These are phyloP conservation scores for Zymoseptoria crescenta DNA, from an alignment of 2,329 filamentous ascomycete genomes.

Conservation along the genomic window DNA sequence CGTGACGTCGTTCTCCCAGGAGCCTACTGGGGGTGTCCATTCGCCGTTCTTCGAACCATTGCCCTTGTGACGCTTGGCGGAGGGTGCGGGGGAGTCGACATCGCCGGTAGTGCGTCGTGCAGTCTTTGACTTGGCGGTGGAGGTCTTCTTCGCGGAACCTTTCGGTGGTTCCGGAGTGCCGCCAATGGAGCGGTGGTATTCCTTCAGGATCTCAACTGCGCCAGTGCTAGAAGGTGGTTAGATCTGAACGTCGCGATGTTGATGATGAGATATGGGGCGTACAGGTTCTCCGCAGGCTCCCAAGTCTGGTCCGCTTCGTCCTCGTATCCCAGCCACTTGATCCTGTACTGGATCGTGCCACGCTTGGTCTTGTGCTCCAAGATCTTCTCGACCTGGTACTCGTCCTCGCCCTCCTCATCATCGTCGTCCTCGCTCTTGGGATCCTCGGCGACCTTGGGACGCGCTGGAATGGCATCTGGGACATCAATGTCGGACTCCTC, in stretches of 20 bases:
- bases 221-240: slow-evolving; percentile 21
- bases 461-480: slow-evolving; percentile 23
- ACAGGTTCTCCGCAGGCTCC: slow-evolving; percentile 71
- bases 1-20: slow-evolving; percentile 68
- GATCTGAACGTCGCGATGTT: background rate
- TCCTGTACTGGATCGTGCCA: slow-evolving; percentile 54
- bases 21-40: slow-evolving; percentile 63
- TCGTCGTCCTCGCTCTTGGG: slow-evolving; percentile 31
- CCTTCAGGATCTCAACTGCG: slow-evolving; percentile 49
- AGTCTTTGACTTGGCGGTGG: slow-evolving; percentile 11
- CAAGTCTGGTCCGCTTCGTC: slow-evolving; percentile 64
- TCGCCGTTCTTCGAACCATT: slow-evolving; percentile 25
- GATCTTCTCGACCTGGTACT: slow-evolving; percentile 70
- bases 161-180: slow-evolving; percentile 43
- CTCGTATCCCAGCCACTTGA: slow-evolving; percentile 77
- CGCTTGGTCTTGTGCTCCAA: slow-evolving; percentile 54
- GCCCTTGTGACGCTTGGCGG: slow-evolving; percentile 18
- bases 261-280: slow-evolving; percentile 18
- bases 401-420: slow-evolving; percentile 42
- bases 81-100: slow-evolving; percentile 22
- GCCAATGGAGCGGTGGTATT: slow-evolving; percentile 57
- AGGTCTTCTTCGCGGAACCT: slow-evolving; percentile 29
- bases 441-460: slow-evolving; percentile 15
- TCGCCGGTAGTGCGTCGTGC: slow-evolving; percentile 16
- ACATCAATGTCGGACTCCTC: slow-evolving; percentile 28